Base-by-base conservation (phyloP, 768 basidiomycete genomes). In the Podaxis sp. region DNA sequence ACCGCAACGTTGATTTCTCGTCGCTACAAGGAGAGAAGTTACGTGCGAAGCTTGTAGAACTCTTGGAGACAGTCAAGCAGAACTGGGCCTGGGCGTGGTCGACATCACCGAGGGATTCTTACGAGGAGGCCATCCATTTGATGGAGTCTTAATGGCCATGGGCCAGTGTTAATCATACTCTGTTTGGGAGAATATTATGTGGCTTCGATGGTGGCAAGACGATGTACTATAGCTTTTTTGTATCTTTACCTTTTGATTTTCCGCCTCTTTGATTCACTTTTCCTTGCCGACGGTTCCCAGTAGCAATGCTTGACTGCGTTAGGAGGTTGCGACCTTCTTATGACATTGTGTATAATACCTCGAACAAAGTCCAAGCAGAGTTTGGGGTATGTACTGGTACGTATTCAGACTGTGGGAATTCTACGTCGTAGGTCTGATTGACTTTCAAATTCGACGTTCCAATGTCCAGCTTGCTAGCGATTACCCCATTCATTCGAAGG, bases 51-150 rank as follows among this genome's bases (percentile, higher is more conserved):
- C 72, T 85, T 8, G 66, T 75, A 15, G 68, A 76, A 44, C 69
- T 87, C 3, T 78, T 76, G 5, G 69, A 75, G 37, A 70, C 70
- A 11, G 70, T 88, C 26, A 78, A 77, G 17, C 76, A 76, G 68
- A 82, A 80, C 53, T 87, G 85, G 86, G 82, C 84, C 61, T 90
- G 88, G 88, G 71, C 80, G 4, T 87, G 85, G 85, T 74, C 75
- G 8, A 80, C 83, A 24, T 81, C 79, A 3, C 66, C 83, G 17
- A 80, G 82, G 46, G 72, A 66, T 13, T 74, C 78, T 6, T 67
- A 80, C 28, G 69, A 77, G 60, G 75, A 80, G 58, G 82, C 82
- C 3, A 58, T 71, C 46, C 68, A 67, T 11, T 63, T 75, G 66
- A 57, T 77, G 64, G 75, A 62, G 48, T 62, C 61, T n/a, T 51